These are phyloP conservation scores for Deuterostichococcus epilithicus DNA, from an alignment of 139 green algal species.

Conservation along the genomic window DNA sequence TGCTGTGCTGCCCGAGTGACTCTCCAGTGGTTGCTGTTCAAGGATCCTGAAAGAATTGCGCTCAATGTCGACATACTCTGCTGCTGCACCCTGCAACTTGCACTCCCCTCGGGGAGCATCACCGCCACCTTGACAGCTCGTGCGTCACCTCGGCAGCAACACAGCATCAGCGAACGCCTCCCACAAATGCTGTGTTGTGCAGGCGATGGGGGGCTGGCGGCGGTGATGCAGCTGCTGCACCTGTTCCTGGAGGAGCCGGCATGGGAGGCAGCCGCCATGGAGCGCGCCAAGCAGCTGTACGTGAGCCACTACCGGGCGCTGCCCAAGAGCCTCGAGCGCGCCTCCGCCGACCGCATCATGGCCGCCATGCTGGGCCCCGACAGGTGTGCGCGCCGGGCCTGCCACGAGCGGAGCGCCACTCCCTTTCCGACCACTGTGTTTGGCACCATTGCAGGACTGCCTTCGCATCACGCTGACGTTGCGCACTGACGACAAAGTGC, in stretches of 20 bases:
- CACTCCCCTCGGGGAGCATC: no score
- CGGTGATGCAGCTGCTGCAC: conserved; percentile 56
- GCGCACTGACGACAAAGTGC: neutral
- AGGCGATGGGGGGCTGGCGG: conserved; percentile 42
- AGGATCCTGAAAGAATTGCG: neutral
- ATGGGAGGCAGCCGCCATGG: conserved; percentile 67
- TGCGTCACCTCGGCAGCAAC: no score
- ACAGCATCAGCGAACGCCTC: neutral
- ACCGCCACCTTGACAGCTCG: no score
- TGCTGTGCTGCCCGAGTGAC: conserved; percentile 8
- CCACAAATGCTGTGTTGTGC: neutral
- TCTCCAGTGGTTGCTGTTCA: neutral
- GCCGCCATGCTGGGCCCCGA: conserved; percentile 79
- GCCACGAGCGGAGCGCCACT: no score
- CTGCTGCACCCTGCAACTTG: no score
- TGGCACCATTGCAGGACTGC: neutral
- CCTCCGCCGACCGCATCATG: conserved; percentile 77
- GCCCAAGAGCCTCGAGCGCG: conserved; percentile 83
- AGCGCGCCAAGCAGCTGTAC: conserved; percentile 80
- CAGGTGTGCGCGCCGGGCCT: conserved; percentile 10
- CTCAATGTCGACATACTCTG: neutral
- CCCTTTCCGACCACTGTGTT: no score
- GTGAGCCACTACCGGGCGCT: conserved; percentile 64
- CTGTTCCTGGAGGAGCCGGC: conserved; percentile 46
- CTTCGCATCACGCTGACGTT: neutral